phyloP scores from a whole-genome alignment of 2,329 filamentous ascomycete genomes.

The Calonectria naviculata region DNA sequence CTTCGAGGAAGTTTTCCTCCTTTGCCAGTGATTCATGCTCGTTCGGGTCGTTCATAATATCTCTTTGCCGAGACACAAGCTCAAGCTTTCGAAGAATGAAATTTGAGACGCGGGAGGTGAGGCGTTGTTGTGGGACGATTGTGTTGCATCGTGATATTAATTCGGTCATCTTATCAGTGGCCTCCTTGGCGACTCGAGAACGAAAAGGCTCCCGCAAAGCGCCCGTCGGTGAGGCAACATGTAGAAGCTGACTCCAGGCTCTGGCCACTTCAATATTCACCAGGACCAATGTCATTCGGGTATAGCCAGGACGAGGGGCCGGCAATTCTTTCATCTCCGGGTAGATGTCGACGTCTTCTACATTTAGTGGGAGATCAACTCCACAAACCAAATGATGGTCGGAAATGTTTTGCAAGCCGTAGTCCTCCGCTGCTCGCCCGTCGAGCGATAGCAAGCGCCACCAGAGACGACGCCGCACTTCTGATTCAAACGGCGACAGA shows the following conservation, averaged over 20 bases:
- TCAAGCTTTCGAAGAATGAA: constrained; percentile 52
- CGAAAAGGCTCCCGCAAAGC: constrained; percentile 45
- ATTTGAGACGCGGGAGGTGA: constrained; percentile 41
- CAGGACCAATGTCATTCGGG: constrained; percentile 67
- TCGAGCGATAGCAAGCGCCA: constrained; percentile 64
- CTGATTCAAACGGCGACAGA: constrained; percentile 63
- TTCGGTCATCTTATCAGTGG: constrained; percentile 45
- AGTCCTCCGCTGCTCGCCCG: constrained; percentile 64
- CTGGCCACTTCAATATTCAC: constrained; percentile 62
- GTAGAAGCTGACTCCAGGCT: constrained; percentile 36
- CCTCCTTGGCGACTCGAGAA: constrained; percentile 52
- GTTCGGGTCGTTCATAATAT: constrained; percentile 39
- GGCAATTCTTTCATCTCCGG: constrained; percentile 61
- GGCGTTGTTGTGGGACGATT: constrained; percentile 56
- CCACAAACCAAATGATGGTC: constrained; percentile 39
- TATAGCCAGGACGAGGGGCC: constrained; percentile 60
- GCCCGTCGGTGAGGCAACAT: constrained; percentile 26
- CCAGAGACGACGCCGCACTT: constrained; percentile 67
- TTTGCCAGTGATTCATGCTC: constrained; percentile 36
- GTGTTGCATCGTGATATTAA: constrained; percentile 58
- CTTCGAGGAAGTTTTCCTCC: constrained; percentile 47
- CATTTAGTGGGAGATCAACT: constrained; percentile 65
- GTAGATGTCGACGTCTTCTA: constrained; percentile 62
- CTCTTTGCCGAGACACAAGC: constrained; percentile 60
- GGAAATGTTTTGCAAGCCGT: constrained; percentile 52